Percentiles rank a stretch among this genome's conserved stretches.
Evolutionary conservation across 2,329 filamentous ascomycete genomes (phyloP).

Genomic region (Fusarium sp.): DNA sequence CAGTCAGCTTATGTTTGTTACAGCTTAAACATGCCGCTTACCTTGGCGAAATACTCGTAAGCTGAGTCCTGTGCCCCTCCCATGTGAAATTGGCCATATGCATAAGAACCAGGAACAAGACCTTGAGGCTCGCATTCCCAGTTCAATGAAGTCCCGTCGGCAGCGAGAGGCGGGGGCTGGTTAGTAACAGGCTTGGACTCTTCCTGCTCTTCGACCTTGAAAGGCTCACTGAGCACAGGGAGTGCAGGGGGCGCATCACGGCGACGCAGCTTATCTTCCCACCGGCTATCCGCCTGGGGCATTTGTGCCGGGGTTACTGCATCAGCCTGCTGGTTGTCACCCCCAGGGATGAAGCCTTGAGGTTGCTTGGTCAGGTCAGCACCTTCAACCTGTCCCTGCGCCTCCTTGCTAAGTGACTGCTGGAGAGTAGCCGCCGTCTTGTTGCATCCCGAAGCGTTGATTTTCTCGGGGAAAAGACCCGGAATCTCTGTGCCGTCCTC

Average conservation of each 20-base stretch:
- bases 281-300: conserved; percentile 30
- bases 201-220: neutral
- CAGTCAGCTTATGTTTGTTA: conserved; percentile 32
- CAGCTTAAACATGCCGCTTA: conserved; percentile 34
- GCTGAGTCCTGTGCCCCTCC: conserved; percentile 77
- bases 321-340: neutral
- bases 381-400: conserved; percentile 52
- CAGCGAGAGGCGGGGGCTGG: conserved; percentile 47
- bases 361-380: conserved; percentile 45
- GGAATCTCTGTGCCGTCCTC: conserved; percentile 74
- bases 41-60: conserved; percentile 78
- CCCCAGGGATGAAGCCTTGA: conserved; percentile 40
- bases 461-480: conserved; percentile 81
- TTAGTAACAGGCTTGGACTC: conserved; percentile 7
- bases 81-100: conserved; percentile 66
- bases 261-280: conserved; percentile 35
- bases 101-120: conserved; percentile 61
- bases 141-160: conserved; percentile 50
- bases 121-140: conserved; percentile 71
- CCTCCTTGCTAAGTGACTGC: conserved; percentile 49
- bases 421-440: conserved; percentile 56
- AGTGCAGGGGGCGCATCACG: conserved; percentile 13
- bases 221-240: neutral
- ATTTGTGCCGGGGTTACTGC: conserved; percentile 19
- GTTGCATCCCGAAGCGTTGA: conserved; percentile 87